Conservation (phyloP, 331 rosid species). For the Acacia concinna region DNA sequence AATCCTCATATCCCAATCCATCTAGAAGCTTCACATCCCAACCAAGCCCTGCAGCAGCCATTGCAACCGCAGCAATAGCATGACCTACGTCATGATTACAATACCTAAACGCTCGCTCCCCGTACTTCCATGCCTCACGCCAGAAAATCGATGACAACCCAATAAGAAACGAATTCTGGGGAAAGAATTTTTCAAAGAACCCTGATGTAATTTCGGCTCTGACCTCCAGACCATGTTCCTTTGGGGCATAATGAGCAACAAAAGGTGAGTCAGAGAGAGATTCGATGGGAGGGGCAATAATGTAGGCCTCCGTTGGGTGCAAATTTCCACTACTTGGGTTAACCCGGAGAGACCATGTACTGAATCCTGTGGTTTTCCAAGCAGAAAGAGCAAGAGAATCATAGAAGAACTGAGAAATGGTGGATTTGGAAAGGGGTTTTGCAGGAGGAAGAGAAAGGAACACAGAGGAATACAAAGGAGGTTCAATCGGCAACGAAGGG, state of each 20-base stretch:
- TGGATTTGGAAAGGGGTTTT: conserved; percentile 63
- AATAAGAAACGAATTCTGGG: conserved; percentile 56
- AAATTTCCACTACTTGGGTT: conserved; percentile 92
- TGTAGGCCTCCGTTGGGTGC: conserved; percentile 89
- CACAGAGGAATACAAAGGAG: conserved; percentile 68
- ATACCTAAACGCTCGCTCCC: conserved; percentile 90
- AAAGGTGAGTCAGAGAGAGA: conserved; percentile 55
- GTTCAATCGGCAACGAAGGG: background rate
- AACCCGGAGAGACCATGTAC: conserved; percentile 88
- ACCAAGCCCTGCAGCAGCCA: conserved; percentile 83
- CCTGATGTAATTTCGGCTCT: conserved; percentile 63
- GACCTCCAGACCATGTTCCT: conserved; percentile 82
- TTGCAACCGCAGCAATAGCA: conserved; percentile 77
- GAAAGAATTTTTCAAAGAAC: conserved; percentile 51
- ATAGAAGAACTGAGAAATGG: conserved; percentile 72
- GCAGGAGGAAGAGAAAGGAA: conserved; percentile 69
- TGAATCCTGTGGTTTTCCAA: conserved; percentile 68
- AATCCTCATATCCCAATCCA: conserved; percentile 67
- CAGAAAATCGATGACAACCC: conserved; percentile 88
- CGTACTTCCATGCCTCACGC: conserved; percentile 98
- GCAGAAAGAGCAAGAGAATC: conserved; percentile 89
- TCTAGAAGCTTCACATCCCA: conserved; percentile 91
- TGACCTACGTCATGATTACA: conserved; percentile 94
- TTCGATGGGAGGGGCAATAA: conserved; percentile 56
- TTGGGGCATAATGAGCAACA: conserved; percentile 91